Percentiles rank a stretch among this genome's conserved stretches.
These are phyloP conservation scores for Macrolepiota fuliginosa DNA, from an alignment of 768 basidiomycete genomes.

Conservation along the genomic window DNA sequence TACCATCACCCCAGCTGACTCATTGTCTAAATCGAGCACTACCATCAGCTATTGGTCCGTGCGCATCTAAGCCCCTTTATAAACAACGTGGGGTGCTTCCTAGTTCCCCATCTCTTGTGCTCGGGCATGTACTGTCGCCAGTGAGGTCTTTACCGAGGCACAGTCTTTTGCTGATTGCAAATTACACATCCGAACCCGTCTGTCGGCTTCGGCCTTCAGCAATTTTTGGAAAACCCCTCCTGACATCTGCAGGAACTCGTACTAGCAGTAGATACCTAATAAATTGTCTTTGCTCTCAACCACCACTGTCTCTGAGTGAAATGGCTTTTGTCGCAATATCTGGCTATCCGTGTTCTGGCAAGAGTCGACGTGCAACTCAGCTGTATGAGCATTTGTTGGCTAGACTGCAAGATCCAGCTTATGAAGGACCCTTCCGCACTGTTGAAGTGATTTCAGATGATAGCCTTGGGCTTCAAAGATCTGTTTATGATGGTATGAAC, in stretches of 20 bases:
- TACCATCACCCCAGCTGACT: neutral
- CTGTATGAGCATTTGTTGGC: constrained; percentile 55
- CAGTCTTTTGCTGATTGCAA: constrained; percentile 96
- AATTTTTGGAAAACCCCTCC: constrained; percentile 77
- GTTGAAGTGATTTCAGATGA: constrained; percentile 73
- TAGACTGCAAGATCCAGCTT: constrained; percentile 45
- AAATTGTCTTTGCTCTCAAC: constrained; percentile 9
- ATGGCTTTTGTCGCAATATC: constrained; percentile 95
- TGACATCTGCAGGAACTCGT: constrained; percentile 9
- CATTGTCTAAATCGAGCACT: constrained; percentile 5
- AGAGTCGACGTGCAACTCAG: constrained; percentile 69
- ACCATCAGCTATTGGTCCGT: constrained; percentile 45
- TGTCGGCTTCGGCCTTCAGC: constrained; percentile 84
- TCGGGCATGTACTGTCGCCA: constrained; percentile 94
- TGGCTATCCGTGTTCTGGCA: constrained; percentile 88
- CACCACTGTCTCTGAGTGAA: neutral
- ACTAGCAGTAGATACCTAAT: neutral
- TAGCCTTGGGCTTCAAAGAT: constrained; percentile 56
- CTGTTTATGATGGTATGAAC: constrained; percentile 70
- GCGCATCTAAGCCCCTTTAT: constrained; percentile 43
- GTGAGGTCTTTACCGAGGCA: constrained; percentile 96
- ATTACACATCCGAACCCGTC: constrained; percentile 96
- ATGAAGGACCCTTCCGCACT: constrained; percentile 47
- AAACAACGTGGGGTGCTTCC: constrained; percentile 17
- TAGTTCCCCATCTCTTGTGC: constrained; percentile 76